A percentile compares a stretch with the other conserved stretches of the same genome.
Conservation (phyloP, 108 stramenopile genomes). For the Skeletonema grethae region DNA sequence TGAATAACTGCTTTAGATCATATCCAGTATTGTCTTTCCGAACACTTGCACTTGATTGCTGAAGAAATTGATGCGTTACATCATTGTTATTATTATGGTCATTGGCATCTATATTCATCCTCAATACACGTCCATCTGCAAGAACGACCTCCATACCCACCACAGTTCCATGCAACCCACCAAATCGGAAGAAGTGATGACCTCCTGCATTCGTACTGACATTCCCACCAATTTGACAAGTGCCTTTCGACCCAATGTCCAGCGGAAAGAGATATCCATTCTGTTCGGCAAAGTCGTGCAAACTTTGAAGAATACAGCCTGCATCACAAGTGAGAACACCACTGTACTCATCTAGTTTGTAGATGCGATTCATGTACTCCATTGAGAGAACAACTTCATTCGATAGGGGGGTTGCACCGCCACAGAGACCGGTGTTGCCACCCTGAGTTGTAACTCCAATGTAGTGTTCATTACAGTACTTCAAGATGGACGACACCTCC, state of each 20-base stretch:
- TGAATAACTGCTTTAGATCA: conserved; percentile 92
- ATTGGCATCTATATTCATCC: conserved; percentile 46
- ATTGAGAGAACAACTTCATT: conserved; percentile 87
- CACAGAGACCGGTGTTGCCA: conserved; percentile 96
- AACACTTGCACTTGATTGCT: conserved; percentile 1
- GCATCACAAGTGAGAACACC: conserved; percentile 91
- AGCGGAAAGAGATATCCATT: conserved; percentile 79
- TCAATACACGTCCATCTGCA: conserved; percentile 82
- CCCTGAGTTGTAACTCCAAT: conserved; percentile 92
- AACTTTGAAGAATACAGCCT: conserved; percentile 87
- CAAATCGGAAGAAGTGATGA: conserved; percentile 67
- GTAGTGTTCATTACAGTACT: conserved; percentile 74
- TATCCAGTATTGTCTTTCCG: conserved; percentile 98
- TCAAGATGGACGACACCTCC: conserved; percentile 84
- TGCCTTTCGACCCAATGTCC: conserved; percentile 96
- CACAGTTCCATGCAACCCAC: conserved; percentile 85
- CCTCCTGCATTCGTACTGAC: conserved; percentile 96
- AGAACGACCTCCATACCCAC: conserved; percentile 94
- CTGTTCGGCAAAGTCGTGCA: conserved; percentile 71
- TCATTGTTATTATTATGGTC: background rate
- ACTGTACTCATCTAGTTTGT: conserved; percentile 59
- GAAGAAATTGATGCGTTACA: conserved; percentile 32
- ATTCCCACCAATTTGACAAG: conserved; percentile 97
- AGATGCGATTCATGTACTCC: conserved; percentile 75
- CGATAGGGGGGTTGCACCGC: conserved; percentile 79